These are phyloP conservation scores for Jacaranda mimosifolia DNA, from an alignment of 257 asterid genomes.

Conservation along the genomic window DNA sequence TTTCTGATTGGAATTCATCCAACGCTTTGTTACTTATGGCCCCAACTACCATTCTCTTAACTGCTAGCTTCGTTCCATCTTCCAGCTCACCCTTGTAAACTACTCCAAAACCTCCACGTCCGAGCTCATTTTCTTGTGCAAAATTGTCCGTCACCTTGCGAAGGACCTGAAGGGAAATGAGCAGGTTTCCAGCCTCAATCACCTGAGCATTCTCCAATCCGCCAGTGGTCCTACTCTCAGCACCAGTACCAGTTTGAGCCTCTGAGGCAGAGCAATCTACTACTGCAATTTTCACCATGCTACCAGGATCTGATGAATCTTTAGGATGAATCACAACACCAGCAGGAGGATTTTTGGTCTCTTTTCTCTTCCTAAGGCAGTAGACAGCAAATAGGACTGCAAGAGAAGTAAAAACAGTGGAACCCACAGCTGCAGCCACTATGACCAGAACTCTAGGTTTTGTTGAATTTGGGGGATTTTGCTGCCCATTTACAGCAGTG, in stretches of 20 bases:
- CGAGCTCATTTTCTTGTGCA: conserved; percentile 70
- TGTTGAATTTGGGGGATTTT: conserved; percentile 17
- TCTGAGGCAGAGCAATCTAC: conserved; percentile 42
- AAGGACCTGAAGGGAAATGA: conserved; percentile 57
- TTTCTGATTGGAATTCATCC: conserved; percentile 82
- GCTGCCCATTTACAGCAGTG: conserved; percentile 20
- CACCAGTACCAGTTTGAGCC: conserved; percentile 32
- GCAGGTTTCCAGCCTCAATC: conserved; percentile 53
- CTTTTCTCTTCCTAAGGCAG: conserved; percentile 47
- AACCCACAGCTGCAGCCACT: conserved; percentile 47
- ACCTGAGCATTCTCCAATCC: conserved; percentile 42
- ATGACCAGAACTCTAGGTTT: conserved; percentile 31
- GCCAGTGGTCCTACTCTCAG: conserved; percentile 35
- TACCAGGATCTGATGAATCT: conserved; percentile 45
- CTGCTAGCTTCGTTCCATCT: conserved; percentile 70
- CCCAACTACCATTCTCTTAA: conserved; percentile 77
- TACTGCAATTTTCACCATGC: conserved; percentile 49
- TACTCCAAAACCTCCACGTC: conserved; percentile 85
- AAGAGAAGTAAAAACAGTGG: conserved; percentile 34
- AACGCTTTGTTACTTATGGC: conserved; percentile 55
- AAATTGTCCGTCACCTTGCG: conserved; percentile 64
- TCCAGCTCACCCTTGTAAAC: conserved; percentile 75
- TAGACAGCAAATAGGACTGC: conserved; percentile 36
- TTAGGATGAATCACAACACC: conserved; percentile 52
- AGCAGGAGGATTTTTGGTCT: conserved; percentile 17